phyloP scores from a whole-genome alignment of 2,329 filamentous ascomycete genomes.

The Elsinoe fawcettii region DNA sequence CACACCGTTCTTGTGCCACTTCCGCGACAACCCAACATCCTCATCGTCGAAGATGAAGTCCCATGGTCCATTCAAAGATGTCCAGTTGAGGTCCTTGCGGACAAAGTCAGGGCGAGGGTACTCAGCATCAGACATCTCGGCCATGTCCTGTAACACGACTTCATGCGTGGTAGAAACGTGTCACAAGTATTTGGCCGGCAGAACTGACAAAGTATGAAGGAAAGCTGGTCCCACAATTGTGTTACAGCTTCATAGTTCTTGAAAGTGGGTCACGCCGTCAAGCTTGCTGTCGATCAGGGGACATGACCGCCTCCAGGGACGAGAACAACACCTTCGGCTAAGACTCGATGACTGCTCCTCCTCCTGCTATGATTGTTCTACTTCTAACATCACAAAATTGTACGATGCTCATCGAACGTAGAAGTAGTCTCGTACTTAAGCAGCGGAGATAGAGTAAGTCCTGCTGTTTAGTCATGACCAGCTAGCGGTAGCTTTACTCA shows the following conservation, averaged over 20 bases:
- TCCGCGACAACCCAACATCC: constrained; percentile 46
- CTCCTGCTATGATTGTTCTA: no score
- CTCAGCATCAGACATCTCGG: constrained; percentile 12
- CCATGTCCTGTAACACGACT: background rate
- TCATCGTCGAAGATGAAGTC: constrained; percentile 58
- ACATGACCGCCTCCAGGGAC: no score
- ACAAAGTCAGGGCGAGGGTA: constrained; percentile 62
- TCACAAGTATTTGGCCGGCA: no score
- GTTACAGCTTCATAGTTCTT: background rate
- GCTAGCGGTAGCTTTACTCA: no score
- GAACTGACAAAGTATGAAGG: background rate
- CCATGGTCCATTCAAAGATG: constrained; percentile 56
- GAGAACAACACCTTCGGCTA: no score
- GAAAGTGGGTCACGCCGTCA: background rate
- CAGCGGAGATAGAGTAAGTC: constrained; percentile 8
- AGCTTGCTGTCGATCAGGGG: background rate
- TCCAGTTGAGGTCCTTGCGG: constrained; percentile 49
- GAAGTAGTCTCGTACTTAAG: background rate
- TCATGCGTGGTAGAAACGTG: background rate
- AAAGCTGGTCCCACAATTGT: background rate
- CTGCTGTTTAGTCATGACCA: background rate
- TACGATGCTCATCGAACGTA: background rate
- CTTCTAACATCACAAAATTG: no score
- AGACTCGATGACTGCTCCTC: no score
- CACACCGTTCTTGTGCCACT: constrained; percentile 49